A percentile compares a stretch with the other conserved stretches of the same genome.
phyloP scores from a whole-genome alignment of 2,329 filamentous ascomycete species.

The Fusarium chuoi region DNA sequence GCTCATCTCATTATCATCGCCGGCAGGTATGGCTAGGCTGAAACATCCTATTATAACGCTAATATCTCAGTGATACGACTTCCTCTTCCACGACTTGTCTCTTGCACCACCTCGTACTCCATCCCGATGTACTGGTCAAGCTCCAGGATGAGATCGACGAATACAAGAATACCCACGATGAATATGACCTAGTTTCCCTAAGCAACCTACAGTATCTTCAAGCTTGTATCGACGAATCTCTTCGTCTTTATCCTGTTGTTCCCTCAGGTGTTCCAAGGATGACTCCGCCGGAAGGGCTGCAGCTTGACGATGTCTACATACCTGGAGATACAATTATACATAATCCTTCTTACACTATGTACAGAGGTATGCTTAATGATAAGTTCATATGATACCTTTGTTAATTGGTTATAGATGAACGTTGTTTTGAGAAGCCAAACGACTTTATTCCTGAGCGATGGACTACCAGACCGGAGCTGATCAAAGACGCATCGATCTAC shows the following conservation, averaged over 20 bases:
- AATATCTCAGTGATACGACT: conserved; percentile 19
- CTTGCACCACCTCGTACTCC: background rate
- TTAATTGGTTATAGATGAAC: background rate
- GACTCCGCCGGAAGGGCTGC: conserved; percentile 6
- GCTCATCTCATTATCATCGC: background rate
- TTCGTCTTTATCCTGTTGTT: conserved; percentile 26
- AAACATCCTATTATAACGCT: background rate
- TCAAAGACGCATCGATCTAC: conserved; percentile 9
- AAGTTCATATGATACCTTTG: too few relatives aligned
- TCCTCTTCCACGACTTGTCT: conserved; percentile 15
- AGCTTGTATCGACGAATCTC: conserved; percentile 33
- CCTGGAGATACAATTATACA: conserved; percentile 3
- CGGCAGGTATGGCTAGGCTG: background rate
- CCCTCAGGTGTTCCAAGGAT: conserved; percentile 12
- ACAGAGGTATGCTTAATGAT: conserved; percentile 4
- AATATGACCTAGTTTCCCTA: background rate
- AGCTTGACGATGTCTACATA: conserved; percentile 4
- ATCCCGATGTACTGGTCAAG: background rate
- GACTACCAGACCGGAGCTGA: conserved; percentile 19
- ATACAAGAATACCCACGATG: background rate
- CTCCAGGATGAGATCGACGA: conserved; percentile 20
- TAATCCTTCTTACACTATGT: conserved; percentile 6
- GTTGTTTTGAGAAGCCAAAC: conserved; percentile 13
- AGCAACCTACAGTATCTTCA: conserved; percentile 23
- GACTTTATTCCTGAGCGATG: conserved; percentile 34